phyloP scores from a whole-genome alignment of 805 yeast genomes.

The Myxozyma neglecta region DNA sequence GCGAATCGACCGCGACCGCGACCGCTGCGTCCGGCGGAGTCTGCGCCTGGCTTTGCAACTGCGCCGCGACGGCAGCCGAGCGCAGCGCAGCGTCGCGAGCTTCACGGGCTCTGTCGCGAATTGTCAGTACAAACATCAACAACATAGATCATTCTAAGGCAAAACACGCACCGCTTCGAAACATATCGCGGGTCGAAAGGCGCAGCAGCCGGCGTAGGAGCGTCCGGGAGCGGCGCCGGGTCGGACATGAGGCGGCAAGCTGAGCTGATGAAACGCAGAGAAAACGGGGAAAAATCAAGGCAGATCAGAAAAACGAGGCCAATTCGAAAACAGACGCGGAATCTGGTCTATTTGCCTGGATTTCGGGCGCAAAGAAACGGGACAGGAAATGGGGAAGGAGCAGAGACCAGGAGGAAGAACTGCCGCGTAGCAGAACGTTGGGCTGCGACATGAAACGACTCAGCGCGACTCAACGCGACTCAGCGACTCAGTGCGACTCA shows the following conservation, averaged over 20 bases:
- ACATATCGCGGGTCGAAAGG: conserved; percentile 25
- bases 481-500: too few relatives aligned
- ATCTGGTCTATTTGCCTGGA: too few relatives aligned
- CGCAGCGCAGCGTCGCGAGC: conserved; percentile 16
- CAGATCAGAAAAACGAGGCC: too few relatives aligned
- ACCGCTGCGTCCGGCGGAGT: conserved; percentile 3
- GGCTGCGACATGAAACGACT: too few relatives aligned
- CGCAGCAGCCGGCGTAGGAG: conserved; percentile 22
- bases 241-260: conserved; percentile 1
- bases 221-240: background rate
- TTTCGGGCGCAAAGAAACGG: too few relatives aligned
- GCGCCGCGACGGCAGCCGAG: too few relatives aligned
- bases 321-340: too few relatives aligned
- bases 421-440: too few relatives aligned
- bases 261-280: background rate
- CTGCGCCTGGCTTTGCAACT: too few relatives aligned
- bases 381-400: too few relatives aligned
- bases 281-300: background rate
- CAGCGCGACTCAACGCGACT: too few relatives aligned
- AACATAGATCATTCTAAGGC: background rate
- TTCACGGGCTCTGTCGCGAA: conserved; percentile 20
- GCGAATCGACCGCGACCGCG: conserved; percentile 8
- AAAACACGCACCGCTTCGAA: conserved; percentile 15
- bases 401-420: too few relatives aligned
- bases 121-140: background rate